Conservation (phyloP, 371 early-diverging fungal species). For the Syncephalastrum sp. region DNA sequence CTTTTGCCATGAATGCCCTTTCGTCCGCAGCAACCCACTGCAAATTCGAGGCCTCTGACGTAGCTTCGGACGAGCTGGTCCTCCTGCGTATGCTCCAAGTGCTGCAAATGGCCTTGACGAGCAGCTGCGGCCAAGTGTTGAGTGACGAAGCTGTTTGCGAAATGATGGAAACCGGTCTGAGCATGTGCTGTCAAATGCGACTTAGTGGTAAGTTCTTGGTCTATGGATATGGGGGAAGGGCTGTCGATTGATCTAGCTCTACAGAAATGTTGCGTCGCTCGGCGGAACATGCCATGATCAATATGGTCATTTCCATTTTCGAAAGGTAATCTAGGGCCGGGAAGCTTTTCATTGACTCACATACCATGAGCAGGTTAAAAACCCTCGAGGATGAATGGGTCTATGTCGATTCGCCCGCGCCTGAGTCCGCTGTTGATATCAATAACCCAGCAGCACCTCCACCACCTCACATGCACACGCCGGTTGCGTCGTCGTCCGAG, state of each 20-base stretch:
- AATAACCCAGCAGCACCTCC: constrained; percentile 1
- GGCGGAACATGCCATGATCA: constrained; percentile 80
- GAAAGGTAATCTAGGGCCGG: constrained; percentile 43
- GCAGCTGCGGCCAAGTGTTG: constrained; percentile 65
- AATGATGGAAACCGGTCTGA: constrained; percentile 94
- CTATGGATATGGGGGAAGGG: too few species aligned
- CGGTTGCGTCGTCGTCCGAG: constrained; percentile 31
- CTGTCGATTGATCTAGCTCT: not conserved
- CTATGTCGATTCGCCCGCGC: constrained; percentile 30
- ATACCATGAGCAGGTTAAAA: constrained; percentile 24
- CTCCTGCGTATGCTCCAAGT: constrained; percentile 86
- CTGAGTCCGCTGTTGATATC: constrained; percentile 9
- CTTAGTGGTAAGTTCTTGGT: constrained; percentile 69
- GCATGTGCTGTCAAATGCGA: constrained; percentile 93
- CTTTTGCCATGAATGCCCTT: constrained; percentile 69
- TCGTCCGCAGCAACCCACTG: constrained; percentile 88
- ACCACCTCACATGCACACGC: constrained; percentile 45
- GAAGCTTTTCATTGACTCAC: not conserved
- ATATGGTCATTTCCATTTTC: constrained; percentile 73
- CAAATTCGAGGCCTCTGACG: constrained; percentile 93
- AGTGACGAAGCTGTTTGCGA: constrained; percentile 93
- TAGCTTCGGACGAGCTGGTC: constrained; percentile 91
- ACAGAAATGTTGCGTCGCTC: constrained; percentile 76
- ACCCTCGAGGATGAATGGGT: constrained; percentile 46
- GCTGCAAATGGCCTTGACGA: constrained; percentile 67